Evolutionary conservation across 768 basidiomycete species (phyloP), one percentile per base, ranked within the genome.

Genomic region (Mycena rebaudengoi): DNA sequence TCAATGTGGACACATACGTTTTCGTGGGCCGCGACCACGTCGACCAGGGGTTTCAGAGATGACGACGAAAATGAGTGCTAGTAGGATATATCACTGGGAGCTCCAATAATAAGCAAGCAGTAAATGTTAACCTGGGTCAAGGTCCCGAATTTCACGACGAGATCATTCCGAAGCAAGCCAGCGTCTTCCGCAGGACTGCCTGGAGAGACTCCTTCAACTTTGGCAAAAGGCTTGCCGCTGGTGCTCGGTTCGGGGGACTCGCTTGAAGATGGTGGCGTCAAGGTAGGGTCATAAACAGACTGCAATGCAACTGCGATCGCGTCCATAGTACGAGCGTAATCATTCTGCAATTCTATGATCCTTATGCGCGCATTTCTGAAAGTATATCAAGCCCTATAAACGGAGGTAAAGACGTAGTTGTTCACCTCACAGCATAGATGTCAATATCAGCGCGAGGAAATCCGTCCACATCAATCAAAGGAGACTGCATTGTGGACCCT

Each of bases 381-480:
- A n/a, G n/a, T n/a, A n/a, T n/a, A n/a, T n/a, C n/a, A n/a, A n/a
- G n/a, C n/a, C n/a, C n/a, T n/a, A n/a, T n/a, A n/a, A n/a, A n/a
- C n/a, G n/a, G n/a, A n/a, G n/a, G n/a, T n/a, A n/a, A n/a, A n/a
- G n/a, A n/a, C n/a, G n/a, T n/a, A n/a, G n/a, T n/a, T n/a, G n/a
- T n/a, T n/a, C n/a, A n/a, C n/a, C n/a, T 43, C 20, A 96, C 89
- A 12, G 90, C 88, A 72, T 87, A 93, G 18, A 97, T 82, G 67
- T 96, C 93, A 64, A 98, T 85, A 76, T 97, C 91, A 14, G 87
- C 88, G 14, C 95, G 85, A 1, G 96, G 96, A 75, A 94, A 98
- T 7, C 97, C 97, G 53, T 98, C 92, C 1, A 80, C 65, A 72
- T 98, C 95, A 46, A 98, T 86, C 32, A 98, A 86, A 0, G 93